Evolutionary conservation across 495 filamentous ascomycete genomes (phyloP).

Genomic region (Penicillium ochrochloron): DNA sequence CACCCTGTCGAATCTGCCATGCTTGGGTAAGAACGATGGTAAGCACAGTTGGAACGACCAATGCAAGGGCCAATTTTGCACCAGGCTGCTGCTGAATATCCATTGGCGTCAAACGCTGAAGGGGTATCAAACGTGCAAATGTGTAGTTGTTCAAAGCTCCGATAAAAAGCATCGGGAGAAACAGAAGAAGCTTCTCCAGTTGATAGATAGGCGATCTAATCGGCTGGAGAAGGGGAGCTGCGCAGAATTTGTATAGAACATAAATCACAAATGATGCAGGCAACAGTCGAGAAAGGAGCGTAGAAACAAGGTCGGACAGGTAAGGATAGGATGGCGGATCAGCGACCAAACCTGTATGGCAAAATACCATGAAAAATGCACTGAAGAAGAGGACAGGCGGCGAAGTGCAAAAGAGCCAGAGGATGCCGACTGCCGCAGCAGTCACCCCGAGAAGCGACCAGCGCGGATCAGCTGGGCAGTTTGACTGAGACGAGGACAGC

Average conservation of each 20-base stretch:
- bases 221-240: conserved; percentile 55
- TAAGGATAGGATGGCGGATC: conserved; percentile 67
- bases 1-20: conserved; percentile 75
- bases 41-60: conserved; percentile 67
- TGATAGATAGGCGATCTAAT: conserved; percentile 63
- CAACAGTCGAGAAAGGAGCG: conserved; percentile 71
- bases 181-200: conserved; percentile 73
- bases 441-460: conserved; percentile 80
- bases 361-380: conserved; percentile 73
- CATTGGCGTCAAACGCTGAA: conserved; percentile 74
- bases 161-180: conserved; percentile 75
- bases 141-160: conserved; percentile 84
- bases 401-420: conserved; percentile 72
- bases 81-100: conserved; percentile 80
- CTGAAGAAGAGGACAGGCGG: conserved; percentile 72
- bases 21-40: conserved; percentile 68
- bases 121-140: conserved; percentile 76
- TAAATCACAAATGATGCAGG: conserved; percentile 77
- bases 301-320: conserved; percentile 66
- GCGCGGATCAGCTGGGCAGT: conserved; percentile 61
- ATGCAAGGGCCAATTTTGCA: conserved; percentile 68
- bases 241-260: conserved; percentile 74
- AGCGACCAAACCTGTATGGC: conserved; percentile 76
- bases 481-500: conserved; percentile 42
- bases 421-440: conserved; percentile 62